Percentiles rank a stretch among this genome's conserved stretches.
Conservation (phyloP, 768 basidiomycete species). For the Punctularia strigosozonata region DNA sequence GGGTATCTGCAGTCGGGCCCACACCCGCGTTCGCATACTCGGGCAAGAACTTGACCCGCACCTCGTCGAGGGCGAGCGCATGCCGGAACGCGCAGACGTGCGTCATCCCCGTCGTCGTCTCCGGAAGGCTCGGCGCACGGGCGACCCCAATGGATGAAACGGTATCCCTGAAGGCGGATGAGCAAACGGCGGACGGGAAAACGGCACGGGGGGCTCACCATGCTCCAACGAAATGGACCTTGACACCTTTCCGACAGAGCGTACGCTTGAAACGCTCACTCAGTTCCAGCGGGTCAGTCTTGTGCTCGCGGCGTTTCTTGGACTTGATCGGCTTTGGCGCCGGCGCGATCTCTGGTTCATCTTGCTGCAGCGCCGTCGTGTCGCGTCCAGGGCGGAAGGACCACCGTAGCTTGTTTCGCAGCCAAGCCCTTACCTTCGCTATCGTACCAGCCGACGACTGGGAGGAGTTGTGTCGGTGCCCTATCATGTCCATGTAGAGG, state of each 20-base stretch:
- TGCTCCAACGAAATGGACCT: conserved; percentile 31
- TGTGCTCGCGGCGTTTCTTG: too few species aligned
- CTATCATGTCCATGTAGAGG: conserved; percentile 19
- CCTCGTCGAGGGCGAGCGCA: conserved; percentile 34
- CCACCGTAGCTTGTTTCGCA: too few species aligned
- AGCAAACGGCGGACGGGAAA: background rate
- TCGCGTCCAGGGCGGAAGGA: too few species aligned
- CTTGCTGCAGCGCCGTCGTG: too few species aligned
- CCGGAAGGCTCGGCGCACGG: conserved; percentile 19
- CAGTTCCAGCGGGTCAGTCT: conserved; percentile 5
- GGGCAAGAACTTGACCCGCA: conserved; percentile 34
- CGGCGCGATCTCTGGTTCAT: too few species aligned
- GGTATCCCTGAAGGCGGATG: conserved; percentile 25
- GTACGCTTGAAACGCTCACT: conserved; percentile 20
- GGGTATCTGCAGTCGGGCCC: too few species aligned
- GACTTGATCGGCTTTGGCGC: too few species aligned
- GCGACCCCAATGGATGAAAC: conserved; percentile 32
- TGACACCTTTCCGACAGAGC: conserved; percentile 21
- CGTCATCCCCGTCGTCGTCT: conserved; percentile 16
- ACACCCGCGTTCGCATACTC: conserved; percentile 25
- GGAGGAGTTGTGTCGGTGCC: too few species aligned
- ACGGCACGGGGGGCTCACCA: conserved; percentile 19
- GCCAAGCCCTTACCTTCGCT: too few species aligned
- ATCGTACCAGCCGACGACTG: too few species aligned
- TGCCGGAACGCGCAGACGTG: conserved; percentile 33